Conservation (phyloP, 768 basidiomycete genomes). For the Pisolithus sp. region DNA sequence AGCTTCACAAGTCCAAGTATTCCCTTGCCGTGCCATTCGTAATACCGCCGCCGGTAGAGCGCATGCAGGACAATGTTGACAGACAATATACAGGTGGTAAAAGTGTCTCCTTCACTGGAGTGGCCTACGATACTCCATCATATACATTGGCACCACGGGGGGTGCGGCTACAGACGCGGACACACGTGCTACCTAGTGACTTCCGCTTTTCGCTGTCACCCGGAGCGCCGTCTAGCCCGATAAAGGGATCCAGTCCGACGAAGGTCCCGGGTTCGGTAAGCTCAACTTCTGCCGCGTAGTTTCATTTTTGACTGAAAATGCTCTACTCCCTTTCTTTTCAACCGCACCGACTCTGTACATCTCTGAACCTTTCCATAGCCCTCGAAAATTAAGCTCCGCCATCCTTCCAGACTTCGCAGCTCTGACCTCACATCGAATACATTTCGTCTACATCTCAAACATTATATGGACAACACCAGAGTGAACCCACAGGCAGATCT, state of each 20-base stretch:
- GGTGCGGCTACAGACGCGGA: constrained; percentile 6
- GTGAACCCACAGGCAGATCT: neutral
- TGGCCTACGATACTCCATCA: neutral
- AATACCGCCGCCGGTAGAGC: constrained; percentile 29
- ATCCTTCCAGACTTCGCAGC: constrained; percentile 63
- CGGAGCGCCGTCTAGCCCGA: constrained; percentile 17
- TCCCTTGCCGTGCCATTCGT: constrained; percentile 41
- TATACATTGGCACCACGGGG: constrained; percentile 6
- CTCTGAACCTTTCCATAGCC: neutral
- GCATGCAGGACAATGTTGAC: neutral
- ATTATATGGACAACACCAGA: constrained; percentile 62
- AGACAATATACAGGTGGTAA: neutral
- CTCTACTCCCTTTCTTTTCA: neutral
- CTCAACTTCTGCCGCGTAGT: neutral
- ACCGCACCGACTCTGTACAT: neutral
- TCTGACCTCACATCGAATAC: constrained; percentile 64
- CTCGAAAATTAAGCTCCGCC: constrained; percentile 50
- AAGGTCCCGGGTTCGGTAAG: constrained; percentile 2
- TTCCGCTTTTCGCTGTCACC: constrained; percentile 17
- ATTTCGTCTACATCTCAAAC: constrained; percentile 70
- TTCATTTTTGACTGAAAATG: neutral
- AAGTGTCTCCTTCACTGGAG: constrained; percentile 13
- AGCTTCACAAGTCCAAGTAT: constrained; percentile 51
- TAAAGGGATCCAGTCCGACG: constrained; percentile 5
- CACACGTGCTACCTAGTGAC: constrained; percentile 2